These are phyloP conservation scores for Cadophora luteo-olivacea DNA, from an alignment of 2,329 filamentous ascomycete species.

Conservation along the genomic window DNA sequence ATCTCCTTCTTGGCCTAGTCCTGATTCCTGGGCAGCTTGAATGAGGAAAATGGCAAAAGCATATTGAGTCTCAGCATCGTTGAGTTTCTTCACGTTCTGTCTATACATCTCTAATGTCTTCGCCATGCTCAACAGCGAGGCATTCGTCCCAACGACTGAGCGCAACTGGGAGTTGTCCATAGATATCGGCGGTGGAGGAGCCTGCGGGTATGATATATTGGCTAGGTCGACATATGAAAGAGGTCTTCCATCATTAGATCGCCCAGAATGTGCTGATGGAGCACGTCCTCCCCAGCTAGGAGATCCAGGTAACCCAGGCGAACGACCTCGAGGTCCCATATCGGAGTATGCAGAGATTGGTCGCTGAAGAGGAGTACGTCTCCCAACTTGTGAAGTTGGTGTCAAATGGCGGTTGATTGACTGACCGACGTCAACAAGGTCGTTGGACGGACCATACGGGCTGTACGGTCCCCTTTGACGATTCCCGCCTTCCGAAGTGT, in stretches of 20 bases:
- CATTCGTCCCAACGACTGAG: slow-evolving; percentile 83
- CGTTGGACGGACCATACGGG: slow-evolving; percentile 30
- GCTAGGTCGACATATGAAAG: slow-evolving; percentile 57
- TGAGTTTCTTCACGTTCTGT: slow-evolving; percentile 96
- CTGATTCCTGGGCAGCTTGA: slow-evolving; percentile 83
- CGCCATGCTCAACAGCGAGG: slow-evolving; percentile 86
- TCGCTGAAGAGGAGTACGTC: slow-evolving; percentile 66
- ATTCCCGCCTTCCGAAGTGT: slow-evolving; percentile 49
- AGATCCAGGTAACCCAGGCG: slow-evolving; percentile 49
- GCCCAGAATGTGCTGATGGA: slow-evolving; percentile 42
- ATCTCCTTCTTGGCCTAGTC: slow-evolving; percentile 57
- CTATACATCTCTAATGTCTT: slow-evolving; percentile 98
- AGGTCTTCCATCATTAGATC: slow-evolving; percentile 42
- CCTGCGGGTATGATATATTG: slow-evolving; percentile 52
- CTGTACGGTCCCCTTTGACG: slow-evolving; percentile 28
- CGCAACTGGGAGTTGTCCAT: slow-evolving; percentile 85
- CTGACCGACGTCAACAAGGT: slow-evolving; percentile 53
- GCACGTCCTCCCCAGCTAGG: slow-evolving; percentile 41
- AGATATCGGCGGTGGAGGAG: slow-evolving; percentile 43
- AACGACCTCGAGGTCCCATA: slow-evolving; percentile 66
- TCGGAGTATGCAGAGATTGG: slow-evolving; percentile 84
- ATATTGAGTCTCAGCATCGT: slow-evolving; percentile 87
- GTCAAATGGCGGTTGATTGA: slow-evolving; percentile 68
- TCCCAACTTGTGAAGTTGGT: slow-evolving; percentile 58
- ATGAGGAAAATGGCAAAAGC: slow-evolving; percentile 96